A percentile compares a stretch with the other conserved stretches of the same genome.
phyloP scores from a whole-genome alignment of 345 rosid species.

The Aquilaria sinensis region DNA sequence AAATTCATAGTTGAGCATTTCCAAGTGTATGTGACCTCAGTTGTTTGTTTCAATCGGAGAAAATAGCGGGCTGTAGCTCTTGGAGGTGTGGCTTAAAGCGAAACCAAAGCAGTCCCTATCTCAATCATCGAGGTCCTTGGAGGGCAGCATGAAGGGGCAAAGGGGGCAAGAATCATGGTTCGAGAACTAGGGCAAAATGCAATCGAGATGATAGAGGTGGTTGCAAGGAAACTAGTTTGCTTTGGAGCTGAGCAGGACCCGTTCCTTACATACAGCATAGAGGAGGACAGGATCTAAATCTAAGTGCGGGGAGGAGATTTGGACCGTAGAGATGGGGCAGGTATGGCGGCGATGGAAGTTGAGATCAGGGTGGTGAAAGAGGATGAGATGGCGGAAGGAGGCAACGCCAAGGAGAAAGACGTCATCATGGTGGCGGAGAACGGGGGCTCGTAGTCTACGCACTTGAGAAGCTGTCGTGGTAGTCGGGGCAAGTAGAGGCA shows the following conservation, averaged over 20 bases:
- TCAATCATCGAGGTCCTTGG: not conserved
- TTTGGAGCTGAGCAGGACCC: constrained; percentile 28
- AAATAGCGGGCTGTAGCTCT: no score
- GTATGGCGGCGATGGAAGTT: constrained; percentile 6
- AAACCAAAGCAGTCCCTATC: no score
- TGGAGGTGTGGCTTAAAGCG: no score
- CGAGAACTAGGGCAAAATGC: constrained; percentile 53
- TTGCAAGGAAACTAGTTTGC: constrained; percentile 46
- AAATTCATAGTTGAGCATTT: not conserved
- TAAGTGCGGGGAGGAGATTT: constrained; percentile 28
- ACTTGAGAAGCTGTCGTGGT: constrained; percentile 23
- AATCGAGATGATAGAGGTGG: constrained; percentile 49
- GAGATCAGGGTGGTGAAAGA: constrained; percentile 25
- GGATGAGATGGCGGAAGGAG: constrained; percentile 36
- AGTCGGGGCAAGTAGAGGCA: constrained; percentile 39
- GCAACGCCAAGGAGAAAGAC: constrained; percentile 39
- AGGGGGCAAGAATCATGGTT: constrained; percentile 52
- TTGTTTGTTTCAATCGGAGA: no score
- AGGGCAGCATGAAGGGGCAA: constrained; percentile 41
- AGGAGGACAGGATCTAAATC: constrained; percentile 18
- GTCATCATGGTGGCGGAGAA: constrained; percentile 27
- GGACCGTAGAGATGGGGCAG: constrained; percentile 25
- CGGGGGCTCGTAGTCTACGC: constrained; percentile 27
- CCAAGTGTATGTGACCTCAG: not conserved
- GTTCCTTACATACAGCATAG: constrained; percentile 52